Conservation (phyloP, 345 rosid species). For the Salix udensis region DNA sequence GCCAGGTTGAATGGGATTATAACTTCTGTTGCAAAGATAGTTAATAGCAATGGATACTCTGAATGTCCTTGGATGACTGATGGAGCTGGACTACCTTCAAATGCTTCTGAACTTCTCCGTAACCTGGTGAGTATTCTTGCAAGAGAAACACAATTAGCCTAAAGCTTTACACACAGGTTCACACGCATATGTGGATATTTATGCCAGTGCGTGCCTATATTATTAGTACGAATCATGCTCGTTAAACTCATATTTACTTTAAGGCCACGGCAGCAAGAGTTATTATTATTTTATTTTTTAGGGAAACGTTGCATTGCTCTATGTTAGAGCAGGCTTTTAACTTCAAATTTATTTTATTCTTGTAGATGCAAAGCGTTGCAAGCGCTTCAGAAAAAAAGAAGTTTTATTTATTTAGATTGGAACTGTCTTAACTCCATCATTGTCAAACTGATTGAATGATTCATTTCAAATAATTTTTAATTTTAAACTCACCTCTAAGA, state of each 20-base stretch:
- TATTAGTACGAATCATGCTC: neutral
- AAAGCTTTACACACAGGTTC: neutral
- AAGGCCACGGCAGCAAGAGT: neutral
- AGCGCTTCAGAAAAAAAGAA: neutral
- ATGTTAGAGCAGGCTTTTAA: neutral
- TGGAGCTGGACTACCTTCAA: constrained; percentile 90
- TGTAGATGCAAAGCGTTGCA: neutral
- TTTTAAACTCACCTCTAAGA: neutral
- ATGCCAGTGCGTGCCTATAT: neutral
- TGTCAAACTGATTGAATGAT: neutral
- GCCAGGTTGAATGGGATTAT: constrained; percentile 87
- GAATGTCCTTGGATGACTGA: constrained; percentile 94
- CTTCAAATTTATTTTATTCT: neutral
- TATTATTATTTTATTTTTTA: too few relatives aligned
- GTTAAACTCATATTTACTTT: neutral
- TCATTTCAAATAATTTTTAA: neutral
- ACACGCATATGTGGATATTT: neutral
- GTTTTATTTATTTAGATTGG: neutral
- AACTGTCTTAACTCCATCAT: neutral
- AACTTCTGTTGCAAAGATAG: constrained; percentile 51
- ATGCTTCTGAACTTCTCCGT: constrained; percentile 72
- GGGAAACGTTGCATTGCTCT: neutral
- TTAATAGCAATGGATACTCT: constrained; percentile 41
- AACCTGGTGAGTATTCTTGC: constrained; percentile 48
- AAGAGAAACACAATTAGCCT: neutral